Evolutionary conservation across 2,329 filamentous ascomycete genomes (phyloP).

Genomic region (Mycosphaerella sp.): DNA sequence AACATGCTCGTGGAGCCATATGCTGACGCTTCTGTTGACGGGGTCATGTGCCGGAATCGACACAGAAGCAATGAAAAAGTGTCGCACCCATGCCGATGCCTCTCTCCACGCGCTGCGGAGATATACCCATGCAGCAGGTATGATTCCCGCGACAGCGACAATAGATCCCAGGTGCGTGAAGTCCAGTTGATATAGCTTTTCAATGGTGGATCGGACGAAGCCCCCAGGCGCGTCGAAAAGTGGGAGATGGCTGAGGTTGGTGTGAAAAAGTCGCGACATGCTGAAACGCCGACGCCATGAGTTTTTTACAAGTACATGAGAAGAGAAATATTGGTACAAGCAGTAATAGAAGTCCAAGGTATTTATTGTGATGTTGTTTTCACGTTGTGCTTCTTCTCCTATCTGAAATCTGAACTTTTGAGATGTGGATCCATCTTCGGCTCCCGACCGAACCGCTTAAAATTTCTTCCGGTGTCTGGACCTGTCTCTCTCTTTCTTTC

Average conservation of each 20-base stretch:
- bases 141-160: slow-evolving; percentile 20
- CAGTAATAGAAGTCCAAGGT: not conserved
- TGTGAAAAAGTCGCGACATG: slow-evolving; percentile 19
- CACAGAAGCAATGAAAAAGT: slow-evolving; percentile 24
- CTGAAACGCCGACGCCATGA: slow-evolving; percentile 8
- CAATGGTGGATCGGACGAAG: slow-evolving; percentile 15
- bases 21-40: slow-evolving; percentile 24
- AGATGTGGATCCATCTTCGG: not conserved
- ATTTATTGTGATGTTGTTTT: not conserved
- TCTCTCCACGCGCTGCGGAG: slow-evolving; percentile 19
- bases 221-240: slow-evolving; percentile 10
- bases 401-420: slow-evolving; percentile 7
- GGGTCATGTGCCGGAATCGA: slow-evolving; percentile 24
- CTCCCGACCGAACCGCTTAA: slow-evolving; percentile 1
- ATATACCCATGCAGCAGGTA: slow-evolving; percentile 21
- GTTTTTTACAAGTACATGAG: slow-evolving; percentile 4
- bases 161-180: slow-evolving; percentile 25
- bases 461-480: not conserved
- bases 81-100: slow-evolving; percentile 19
- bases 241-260: slow-evolving; percentile 14
- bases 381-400: slow-evolving; percentile 7
- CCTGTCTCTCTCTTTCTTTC: not conserved
- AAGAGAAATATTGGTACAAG: slow-evolving; percentile 5
- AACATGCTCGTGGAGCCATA: slow-evolving; percentile 24
- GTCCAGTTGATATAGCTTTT: slow-evolving; percentile 19